Conservation (phyloP, 2,329 filamentous ascomycete species). For the Calycina herbarum region DNA sequence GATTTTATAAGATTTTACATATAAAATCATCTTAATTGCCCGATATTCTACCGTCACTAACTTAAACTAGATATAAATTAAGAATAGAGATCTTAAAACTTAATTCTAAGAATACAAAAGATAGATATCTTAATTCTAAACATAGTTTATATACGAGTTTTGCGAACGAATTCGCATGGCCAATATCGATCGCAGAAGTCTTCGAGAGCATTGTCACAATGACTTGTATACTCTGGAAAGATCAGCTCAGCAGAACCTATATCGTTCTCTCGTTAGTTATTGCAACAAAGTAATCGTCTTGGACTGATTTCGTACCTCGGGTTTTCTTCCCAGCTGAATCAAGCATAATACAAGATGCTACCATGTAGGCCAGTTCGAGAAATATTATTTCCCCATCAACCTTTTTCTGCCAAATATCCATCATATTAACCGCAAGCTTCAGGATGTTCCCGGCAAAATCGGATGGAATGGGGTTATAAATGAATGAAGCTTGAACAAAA, state of each 20-base stretch:
- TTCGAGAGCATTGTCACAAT: constrained; percentile 11
- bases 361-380: constrained; percentile 9
- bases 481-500: constrained; percentile 17
- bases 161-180: constrained; percentile 16
- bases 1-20: too few species aligned
- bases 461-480: constrained; percentile 14
- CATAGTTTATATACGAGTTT: not conserved
- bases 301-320: constrained; percentile 3
- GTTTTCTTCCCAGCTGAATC: constrained; percentile 11
- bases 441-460: constrained; percentile 21
- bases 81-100: too few species aligned
- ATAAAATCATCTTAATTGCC: too few species aligned
- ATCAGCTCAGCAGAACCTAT: constrained; percentile 16
- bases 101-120: too few species aligned
- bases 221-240: constrained; percentile 14
- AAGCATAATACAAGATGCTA: constrained; percentile 21
- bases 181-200: constrained; percentile 16
- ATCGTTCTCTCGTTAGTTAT: not conserved
- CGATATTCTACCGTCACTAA: too few species aligned
- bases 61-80: too few species aligned
- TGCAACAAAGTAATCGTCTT: not conserved
- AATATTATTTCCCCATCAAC: constrained; percentile 12
- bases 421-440: constrained; percentile 16
- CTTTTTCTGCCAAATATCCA: not conserved
- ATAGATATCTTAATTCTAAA: too few species aligned